Evolutionary conservation across 2,329 filamentous ascomycete genomes (phyloP).

Genomic region (Aureobasidium sp.): DNA sequence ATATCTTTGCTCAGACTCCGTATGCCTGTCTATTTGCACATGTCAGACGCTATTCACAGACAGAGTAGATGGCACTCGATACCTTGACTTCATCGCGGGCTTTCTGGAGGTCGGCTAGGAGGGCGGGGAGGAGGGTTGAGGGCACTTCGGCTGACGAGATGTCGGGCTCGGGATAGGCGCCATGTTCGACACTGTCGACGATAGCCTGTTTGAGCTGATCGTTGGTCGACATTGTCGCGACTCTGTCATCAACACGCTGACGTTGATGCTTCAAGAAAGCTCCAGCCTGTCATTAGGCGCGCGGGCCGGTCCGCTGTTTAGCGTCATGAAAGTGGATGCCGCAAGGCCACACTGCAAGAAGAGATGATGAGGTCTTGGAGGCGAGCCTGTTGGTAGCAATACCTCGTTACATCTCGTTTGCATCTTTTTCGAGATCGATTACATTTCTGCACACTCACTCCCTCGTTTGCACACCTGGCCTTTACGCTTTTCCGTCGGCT

Average conservation of each 20-base stretch:
- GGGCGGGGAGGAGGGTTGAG: slow-evolving; percentile 38
- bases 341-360: neutral
- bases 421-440: neutral
- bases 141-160: slow-evolving; percentile 45
- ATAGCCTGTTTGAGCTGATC: slow-evolving; percentile 36
- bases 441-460: neutral
- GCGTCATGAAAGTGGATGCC: neutral
- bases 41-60: neutral
- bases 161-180: slow-evolving; percentile 50
- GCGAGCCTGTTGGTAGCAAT: neutral
- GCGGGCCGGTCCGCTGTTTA: slow-evolving; percentile 3
- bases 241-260: neutral
- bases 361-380: neutral
- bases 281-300: slow-evolving; percentile 4
- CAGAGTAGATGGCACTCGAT: slow-evolving; percentile 25
- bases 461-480: neutral
- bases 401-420: neutral
- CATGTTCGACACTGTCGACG: slow-evolving; percentile 54
- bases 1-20: slow-evolving; percentile 67
- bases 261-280: neutral
- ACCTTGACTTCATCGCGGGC: slow-evolving; percentile 49
- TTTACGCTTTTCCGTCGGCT: neutral
- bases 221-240: slow-evolving; percentile 4
- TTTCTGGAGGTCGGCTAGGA: slow-evolving; percentile 43
- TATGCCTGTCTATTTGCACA: slow-evolving; percentile 54